Conservation (phyloP, 2,329 filamentous ascomycete genomes). For the Sporothrix brunneoviolacea region DNA sequence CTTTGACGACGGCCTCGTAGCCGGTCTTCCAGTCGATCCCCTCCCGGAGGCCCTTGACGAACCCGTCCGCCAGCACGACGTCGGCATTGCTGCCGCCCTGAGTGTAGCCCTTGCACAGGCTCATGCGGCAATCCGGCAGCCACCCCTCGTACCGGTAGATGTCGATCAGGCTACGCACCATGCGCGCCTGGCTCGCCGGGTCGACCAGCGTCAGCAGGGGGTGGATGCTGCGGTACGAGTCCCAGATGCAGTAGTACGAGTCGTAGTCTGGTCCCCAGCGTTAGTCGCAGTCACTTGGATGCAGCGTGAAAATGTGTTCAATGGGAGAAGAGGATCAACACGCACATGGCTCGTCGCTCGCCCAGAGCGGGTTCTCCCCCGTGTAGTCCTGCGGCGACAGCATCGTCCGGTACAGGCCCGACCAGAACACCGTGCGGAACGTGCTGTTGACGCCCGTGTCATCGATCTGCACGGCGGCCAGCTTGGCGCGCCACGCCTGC, state of each 20-base stretch:
- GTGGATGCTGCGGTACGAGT: slow-evolving; percentile 58
- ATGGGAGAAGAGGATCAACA: background rate
- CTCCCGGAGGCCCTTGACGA: too few species aligned
- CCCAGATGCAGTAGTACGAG: slow-evolving; percentile 68
- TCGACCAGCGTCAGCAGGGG: slow-evolving; percentile 62
- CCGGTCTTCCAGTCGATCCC: slow-evolving; percentile 61
- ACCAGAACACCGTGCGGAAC: slow-evolving; percentile 62
- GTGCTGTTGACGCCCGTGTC: slow-evolving; percentile 40
- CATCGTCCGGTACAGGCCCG: slow-evolving; percentile 60
- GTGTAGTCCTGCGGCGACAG: slow-evolving; percentile 71
- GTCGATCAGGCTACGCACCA: slow-evolving; percentile 66
- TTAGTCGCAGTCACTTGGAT: too few species aligned
- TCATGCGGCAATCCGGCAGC: slow-evolving; percentile 70
- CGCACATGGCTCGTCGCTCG: slow-evolving; percentile 50
- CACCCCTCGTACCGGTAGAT: slow-evolving; percentile 64
- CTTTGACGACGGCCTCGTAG: slow-evolving; percentile 64
- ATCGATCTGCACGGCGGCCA: slow-evolving; percentile 46
- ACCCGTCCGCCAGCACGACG: slow-evolving; percentile 60
- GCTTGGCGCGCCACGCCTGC: slow-evolving; percentile 53
- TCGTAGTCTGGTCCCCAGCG: slow-evolving; percentile 44
- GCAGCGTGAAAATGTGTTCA: too few species aligned
- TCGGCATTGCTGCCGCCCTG: slow-evolving; percentile 73
- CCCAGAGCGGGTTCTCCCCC: slow-evolving; percentile 61
- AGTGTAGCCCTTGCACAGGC: slow-evolving; percentile 63
- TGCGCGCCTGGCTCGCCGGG: slow-evolving; percentile 52